Conservation (phyloP, 2,329 filamentous ascomycete genomes). For the Arachnomyces sp. region DNA sequence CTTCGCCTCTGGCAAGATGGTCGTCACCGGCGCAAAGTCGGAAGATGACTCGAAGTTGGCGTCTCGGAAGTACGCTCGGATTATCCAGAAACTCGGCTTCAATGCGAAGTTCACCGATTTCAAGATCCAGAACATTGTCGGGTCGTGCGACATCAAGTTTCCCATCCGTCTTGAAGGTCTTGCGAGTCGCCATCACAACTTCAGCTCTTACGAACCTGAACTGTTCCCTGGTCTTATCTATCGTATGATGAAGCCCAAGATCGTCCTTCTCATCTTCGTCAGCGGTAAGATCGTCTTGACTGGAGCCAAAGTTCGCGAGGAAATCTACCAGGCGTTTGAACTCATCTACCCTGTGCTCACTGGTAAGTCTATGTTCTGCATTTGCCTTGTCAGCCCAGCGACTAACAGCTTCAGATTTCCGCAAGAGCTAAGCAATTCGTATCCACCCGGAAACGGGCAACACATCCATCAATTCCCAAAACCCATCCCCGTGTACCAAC, state of each 20-base stretch:
- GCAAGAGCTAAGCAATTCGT: slow-evolving; percentile 51
- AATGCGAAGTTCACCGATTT: slow-evolving; percentile 99
- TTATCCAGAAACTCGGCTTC: slow-evolving; percentile 99
- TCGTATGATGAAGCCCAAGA: slow-evolving; percentile 99
- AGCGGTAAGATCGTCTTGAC: slow-evolving; percentile 97
- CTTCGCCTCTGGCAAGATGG: slow-evolving; percentile 99
- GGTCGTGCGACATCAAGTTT: slow-evolving; percentile 98
- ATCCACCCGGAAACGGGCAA: not conserved
- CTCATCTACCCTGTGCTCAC: slow-evolving; percentile 95
- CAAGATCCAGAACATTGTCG: slow-evolving; percentile 99
- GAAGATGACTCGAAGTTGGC: slow-evolving; percentile 97
- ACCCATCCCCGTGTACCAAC: slow-evolving; percentile 22
- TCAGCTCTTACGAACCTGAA: slow-evolving; percentile 97
- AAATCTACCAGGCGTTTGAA: slow-evolving; percentile 95
- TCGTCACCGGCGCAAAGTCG: slow-evolving; percentile 94
- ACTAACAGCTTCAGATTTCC: slow-evolving; percentile 46
- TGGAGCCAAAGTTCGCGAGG: slow-evolving; percentile 93
- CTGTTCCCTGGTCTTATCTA: slow-evolving; percentile 99
- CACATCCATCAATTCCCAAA: slow-evolving; percentile 5
- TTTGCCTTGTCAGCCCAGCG: slow-evolving; percentile 1
- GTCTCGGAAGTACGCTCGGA: slow-evolving; percentile 93
- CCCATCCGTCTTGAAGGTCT: slow-evolving; percentile 94
- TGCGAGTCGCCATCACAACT: slow-evolving; percentile 96
- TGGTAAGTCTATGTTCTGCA: slow-evolving; percentile 46
- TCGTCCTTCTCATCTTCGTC: slow-evolving; percentile 95